phyloP scores from a whole-genome alignment of 805 yeast species.

The Yarrowia alimentaria region DNA sequence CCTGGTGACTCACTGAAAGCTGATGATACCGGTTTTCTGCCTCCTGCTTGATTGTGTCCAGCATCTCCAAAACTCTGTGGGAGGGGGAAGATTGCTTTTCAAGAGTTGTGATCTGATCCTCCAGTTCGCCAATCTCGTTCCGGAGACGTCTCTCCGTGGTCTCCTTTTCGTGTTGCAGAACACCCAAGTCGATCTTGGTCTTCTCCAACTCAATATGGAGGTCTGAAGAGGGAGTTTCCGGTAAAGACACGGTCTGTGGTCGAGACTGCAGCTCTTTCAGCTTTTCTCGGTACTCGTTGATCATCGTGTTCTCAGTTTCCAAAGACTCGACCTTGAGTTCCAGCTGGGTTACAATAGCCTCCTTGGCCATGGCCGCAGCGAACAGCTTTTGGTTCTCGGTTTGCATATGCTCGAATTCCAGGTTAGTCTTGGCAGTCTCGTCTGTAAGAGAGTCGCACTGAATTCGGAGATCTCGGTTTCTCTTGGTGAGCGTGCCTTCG shows the following conservation, averaged over 20 bases:
- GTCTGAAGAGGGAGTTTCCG: conserved; percentile 21
- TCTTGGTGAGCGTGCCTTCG: conserved; percentile 39
- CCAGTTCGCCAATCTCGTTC: conserved; percentile 30
- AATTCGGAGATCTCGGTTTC: conserved; percentile 38
- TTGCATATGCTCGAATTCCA: conserved; percentile 37
- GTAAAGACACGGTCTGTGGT: no score
- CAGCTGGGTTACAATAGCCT: conserved; percentile 34
- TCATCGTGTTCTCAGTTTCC: conserved; percentile 4
- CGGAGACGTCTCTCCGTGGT: conserved; percentile 26
- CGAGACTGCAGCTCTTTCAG: conserved; percentile 1
- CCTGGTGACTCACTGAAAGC: conserved; percentile 37
- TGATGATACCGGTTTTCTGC: conserved; percentile 32
- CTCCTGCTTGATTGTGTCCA: conserved; percentile 30
- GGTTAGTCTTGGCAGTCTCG: conserved; percentile 33
- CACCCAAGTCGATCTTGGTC: conserved; percentile 16
- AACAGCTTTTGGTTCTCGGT: conserved; percentile 37
- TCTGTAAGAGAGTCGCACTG: conserved; percentile 33
- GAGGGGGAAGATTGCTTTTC: conserved; percentile 29
- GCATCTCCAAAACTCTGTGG: conserved; percentile 28
- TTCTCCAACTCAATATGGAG: conserved; percentile 15
- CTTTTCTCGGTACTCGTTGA: conserved; percentile 12
- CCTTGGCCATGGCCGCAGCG: conserved; percentile 39
- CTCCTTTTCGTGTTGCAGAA: conserved; percentile 29
- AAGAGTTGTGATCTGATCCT: conserved; percentile 29
- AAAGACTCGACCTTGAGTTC: conserved; percentile 31